Conservation (phyloP, 495 filamentous ascomycete genomes). For the Aspergillus olivimuriae region DNA sequence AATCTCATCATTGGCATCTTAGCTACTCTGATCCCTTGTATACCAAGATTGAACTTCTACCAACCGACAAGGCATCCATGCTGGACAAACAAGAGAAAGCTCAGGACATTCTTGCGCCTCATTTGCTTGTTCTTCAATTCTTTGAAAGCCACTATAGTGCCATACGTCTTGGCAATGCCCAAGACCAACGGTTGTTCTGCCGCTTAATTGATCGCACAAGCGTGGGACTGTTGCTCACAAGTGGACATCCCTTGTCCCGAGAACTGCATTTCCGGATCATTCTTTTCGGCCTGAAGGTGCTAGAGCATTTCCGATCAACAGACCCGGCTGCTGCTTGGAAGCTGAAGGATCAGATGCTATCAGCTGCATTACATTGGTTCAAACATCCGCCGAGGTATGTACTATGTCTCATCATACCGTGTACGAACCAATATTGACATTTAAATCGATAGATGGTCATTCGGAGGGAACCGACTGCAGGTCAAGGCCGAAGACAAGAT, state of each 20-base stretch:
- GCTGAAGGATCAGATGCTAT: conserved; percentile 81
- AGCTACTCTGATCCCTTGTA: conserved; percentile 87
- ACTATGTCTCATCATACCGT: too few relatives aligned
- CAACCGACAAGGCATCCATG: conserved; percentile 74
- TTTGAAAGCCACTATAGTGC: conserved; percentile 92
- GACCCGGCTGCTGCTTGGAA: conserved; percentile 57
- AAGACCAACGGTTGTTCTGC: conserved; percentile 73
- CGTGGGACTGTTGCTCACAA: conserved; percentile 59
- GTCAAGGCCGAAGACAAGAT: conserved; percentile 86
- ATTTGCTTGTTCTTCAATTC: conserved; percentile 80
- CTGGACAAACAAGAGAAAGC: conserved; percentile 67
- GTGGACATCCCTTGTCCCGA: conserved; percentile 76
- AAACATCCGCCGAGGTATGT: conserved; percentile 59
- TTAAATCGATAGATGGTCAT: conserved; percentile 66
- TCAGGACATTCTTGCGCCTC: conserved; percentile 75
- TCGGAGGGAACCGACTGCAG: conserved; percentile 87
- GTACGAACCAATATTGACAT: too few relatives aligned
- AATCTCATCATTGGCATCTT: conserved; percentile 2
- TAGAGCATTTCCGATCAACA: conserved; percentile 61
- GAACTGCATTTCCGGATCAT: conserved; percentile 87
- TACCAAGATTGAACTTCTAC: conserved; percentile 84
- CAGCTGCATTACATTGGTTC: conserved; percentile 86
- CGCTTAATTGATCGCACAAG: conserved; percentile 72
- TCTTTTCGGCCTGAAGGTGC: conserved; percentile 69
- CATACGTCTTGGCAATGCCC: conserved; percentile 68